These are phyloP conservation scores for Colletotrichum falcatum DNA, from an alignment of 2,329 filamentous ascomycete genomes.

Conservation along the genomic window DNA sequence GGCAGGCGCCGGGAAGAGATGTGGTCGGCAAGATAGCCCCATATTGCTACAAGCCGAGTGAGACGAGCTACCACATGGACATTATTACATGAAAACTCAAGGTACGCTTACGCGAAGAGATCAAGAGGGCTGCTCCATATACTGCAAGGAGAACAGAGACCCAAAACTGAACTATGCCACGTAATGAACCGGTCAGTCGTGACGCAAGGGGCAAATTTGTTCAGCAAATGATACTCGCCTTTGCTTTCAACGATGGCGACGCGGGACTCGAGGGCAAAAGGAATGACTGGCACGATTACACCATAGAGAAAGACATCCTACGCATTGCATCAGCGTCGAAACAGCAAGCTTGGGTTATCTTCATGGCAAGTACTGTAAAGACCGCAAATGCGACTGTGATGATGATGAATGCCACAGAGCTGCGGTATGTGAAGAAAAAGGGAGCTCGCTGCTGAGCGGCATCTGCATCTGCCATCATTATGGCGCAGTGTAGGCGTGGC, in stretches of 20 bases:
- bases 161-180: background rate
- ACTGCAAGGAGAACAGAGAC: background rate
- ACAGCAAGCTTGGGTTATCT: too few relatives aligned
- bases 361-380: background rate
- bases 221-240: background rate
- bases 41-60: constrained; percentile 45
- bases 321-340: background rate
- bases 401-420: background rate
- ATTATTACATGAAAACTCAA: background rate
- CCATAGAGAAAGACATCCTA: background rate
- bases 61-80: background rate
- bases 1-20: constrained; percentile 49
- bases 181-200: background rate
- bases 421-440: background rate
- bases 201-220: background rate
- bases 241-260: background rate
- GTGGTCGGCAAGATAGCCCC: constrained; percentile 52
- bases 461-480: background rate
- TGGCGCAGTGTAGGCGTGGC: too few relatives aligned
- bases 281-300: background rate
- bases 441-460: background rate
- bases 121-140: background rate
- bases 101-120: background rate
- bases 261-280: background rate
- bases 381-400: background rate